phyloP scores from a whole-genome alignment of 371 early-diverging fungal genomes.

The Mortierella sp. region DNA sequence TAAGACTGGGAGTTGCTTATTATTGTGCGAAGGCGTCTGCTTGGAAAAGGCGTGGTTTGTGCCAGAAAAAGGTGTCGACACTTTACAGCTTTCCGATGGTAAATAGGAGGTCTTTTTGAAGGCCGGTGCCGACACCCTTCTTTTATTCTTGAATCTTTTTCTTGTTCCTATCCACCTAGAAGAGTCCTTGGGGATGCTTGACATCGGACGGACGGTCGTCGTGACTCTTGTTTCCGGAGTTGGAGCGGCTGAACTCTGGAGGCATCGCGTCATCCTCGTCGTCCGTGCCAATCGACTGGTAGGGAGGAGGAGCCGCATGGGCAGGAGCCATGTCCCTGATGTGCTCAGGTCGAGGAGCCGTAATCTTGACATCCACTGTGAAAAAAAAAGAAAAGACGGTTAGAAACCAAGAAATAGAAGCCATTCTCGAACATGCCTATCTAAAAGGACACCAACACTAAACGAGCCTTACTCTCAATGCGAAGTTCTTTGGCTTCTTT shows the following conservation, averaged over 20 bases:
- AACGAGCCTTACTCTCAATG: conserved; percentile 39
- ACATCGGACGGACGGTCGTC: conserved; percentile 2
- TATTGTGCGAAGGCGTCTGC: too few relatives aligned
- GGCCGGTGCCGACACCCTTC: too few relatives aligned
- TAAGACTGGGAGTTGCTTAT: too few relatives aligned
- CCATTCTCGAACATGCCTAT: background rate
- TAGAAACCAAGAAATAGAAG: background rate
- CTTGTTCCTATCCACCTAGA: too few relatives aligned
- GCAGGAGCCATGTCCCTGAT: conserved; percentile 10
- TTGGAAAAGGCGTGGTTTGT: too few relatives aligned
- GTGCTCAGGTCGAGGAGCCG: conserved; percentile 47
- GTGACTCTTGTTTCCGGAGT: background rate
- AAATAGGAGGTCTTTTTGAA: too few relatives aligned
- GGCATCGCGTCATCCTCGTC: conserved; percentile 15
- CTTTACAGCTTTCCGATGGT: too few relatives aligned
- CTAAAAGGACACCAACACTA: background rate
- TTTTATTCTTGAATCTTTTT: background rate
- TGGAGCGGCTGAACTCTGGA: conserved; percentile 12
- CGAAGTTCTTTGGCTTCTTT: conserved; percentile 49
- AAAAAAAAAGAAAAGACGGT: background rate
- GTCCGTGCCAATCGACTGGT: conserved; percentile 25
- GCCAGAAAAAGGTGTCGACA: too few relatives aligned
- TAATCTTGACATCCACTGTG: conserved; percentile 44
- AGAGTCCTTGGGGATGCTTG: conserved; percentile 6
- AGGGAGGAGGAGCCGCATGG: conserved; percentile 30